These are phyloP conservation scores for Mucor saturninus DNA, from an alignment of 371 early-diverging fungal genomes.

Conservation along the genomic window DNA sequence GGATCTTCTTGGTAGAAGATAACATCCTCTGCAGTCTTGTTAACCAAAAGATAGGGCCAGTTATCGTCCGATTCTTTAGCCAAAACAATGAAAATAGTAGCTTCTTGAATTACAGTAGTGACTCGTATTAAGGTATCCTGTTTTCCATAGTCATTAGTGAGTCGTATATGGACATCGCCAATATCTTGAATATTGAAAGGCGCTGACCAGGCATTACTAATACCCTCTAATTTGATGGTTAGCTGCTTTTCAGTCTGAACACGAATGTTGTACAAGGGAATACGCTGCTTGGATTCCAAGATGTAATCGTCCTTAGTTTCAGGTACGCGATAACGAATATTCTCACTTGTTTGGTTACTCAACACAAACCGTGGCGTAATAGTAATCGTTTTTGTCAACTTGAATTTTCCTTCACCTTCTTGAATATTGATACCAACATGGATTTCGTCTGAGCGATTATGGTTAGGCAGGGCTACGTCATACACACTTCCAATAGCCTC, in stretches of 20 bases:
- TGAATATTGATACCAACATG: conserved; percentile 87
- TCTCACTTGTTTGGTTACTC: conserved; percentile 77
- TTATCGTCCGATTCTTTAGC: conserved; percentile 69
- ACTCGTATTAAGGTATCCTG: conserved; percentile 76
- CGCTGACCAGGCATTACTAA: conserved; percentile 86
- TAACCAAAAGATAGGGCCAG: conserved; percentile 95
- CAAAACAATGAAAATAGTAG: conserved; percentile 88
- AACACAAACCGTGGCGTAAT: conserved; percentile 92
- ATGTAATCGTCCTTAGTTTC: conserved; percentile 57
- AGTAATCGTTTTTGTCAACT: conserved; percentile 85
- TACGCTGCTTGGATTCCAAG: conserved; percentile 63
- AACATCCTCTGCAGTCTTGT: conserved; percentile 81
- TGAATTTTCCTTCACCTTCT: conserved; percentile 74
- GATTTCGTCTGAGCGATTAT: conserved; percentile 60
- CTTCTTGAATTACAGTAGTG: conserved; percentile 81
- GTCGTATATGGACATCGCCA: conserved; percentile 81
- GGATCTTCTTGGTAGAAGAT: conserved; percentile 78
- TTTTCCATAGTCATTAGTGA: conserved; percentile 59
- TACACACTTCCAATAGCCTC: conserved; percentile 92
- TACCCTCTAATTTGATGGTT: conserved; percentile 71
- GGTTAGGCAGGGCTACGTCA: conserved; percentile 74
- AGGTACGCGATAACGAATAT: conserved; percentile 78
- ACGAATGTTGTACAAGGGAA: conserved; percentile 74
- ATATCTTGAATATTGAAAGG: conserved; percentile 89
- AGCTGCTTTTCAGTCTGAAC: conserved; percentile 69